Conservation (phyloP, 805 yeast species). For the Spathaspora boniae region DNA sequence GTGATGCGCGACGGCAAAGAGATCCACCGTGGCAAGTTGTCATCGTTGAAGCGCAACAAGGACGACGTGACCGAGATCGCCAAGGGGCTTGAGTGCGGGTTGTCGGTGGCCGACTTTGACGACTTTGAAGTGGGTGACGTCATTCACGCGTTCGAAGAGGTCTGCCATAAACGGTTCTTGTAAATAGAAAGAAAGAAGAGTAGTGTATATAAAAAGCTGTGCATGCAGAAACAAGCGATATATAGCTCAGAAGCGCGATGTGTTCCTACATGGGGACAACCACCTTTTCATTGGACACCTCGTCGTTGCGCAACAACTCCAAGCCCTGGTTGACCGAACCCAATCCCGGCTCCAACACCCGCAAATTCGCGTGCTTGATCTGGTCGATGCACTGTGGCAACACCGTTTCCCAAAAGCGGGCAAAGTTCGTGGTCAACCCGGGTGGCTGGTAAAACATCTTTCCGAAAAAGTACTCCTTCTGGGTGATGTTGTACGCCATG, state of each 20-base stretch:
- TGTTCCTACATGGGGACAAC: conserved; percentile 28
- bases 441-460: conserved; percentile 7
- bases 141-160: conserved; percentile 70
- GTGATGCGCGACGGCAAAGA: conserved; percentile 51
- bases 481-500: conserved; percentile 14
- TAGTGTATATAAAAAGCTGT: too few species aligned
- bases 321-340: conserved; percentile 34
- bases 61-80: conserved; percentile 73
- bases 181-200: too few species aligned
- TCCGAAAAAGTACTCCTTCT: conserved; percentile 11
- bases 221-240: too few species aligned
- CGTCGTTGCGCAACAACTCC: conserved; percentile 29
- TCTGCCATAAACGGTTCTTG: conserved; percentile 37
- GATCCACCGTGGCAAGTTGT: conserved; percentile 55
- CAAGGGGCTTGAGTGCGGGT: conserved; percentile 90
- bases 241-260: too few species aligned
- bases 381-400: conserved; percentile 18
- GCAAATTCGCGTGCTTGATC: conserved; percentile 19
- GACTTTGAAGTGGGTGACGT: conserved; percentile 72
- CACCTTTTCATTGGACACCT: conserved; percentile 44
- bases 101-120: conserved; percentile 66
- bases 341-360: conserved; percentile 24
- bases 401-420: conserved; percentile 20
- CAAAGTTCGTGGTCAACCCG: conserved; percentile 11
- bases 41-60: conserved; percentile 76